These are phyloP conservation scores for Echium plantagineum DNA, from an alignment of 257 asterid genomes.

Conservation along the genomic window DNA sequence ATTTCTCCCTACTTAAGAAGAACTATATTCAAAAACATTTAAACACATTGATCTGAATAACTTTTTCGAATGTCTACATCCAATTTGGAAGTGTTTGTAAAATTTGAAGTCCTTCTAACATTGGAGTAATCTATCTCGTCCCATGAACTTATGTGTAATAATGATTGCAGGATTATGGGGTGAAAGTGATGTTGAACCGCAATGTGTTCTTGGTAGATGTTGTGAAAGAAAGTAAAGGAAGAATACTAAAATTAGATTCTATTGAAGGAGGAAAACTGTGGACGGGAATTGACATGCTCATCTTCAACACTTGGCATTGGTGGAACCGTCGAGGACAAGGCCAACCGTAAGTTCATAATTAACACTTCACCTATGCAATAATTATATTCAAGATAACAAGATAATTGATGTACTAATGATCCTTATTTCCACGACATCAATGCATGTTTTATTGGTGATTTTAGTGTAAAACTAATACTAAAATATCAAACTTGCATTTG, in stretches of 20 bases:
- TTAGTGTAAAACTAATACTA: too few relatives aligned
- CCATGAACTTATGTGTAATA: not conserved
- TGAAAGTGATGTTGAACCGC: conserved; percentile 52
- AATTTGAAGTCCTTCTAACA: too few relatives aligned
- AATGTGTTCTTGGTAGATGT: conserved; percentile 59
- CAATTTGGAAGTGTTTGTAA: too few relatives aligned
- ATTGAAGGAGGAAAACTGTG: conserved; percentile 52
- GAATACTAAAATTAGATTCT: conserved; percentile 56
- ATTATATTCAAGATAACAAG: not conserved
- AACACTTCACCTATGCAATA: not conserved
- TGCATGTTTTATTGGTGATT: too few relatives aligned
- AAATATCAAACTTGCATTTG: too few relatives aligned
- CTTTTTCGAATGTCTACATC: too few relatives aligned
- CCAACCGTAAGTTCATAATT: conserved; percentile 50
- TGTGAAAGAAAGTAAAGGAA: conserved; percentile 33
- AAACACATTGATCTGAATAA: too few relatives aligned
- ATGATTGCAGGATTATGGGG: conserved; percentile 44
- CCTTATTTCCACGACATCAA: too few relatives aligned
- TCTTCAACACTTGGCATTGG: conserved; percentile 93
- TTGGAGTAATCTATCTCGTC: too few relatives aligned
- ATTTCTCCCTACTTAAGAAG: too few relatives aligned
- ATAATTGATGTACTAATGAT: not conserved
- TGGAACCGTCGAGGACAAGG: conserved; percentile 67
- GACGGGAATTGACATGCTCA: conserved; percentile 49
- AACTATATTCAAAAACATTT: too few relatives aligned